Conservation (phyloP, 495 filamentous ascomycete species). For the Neurospora cerealis region DNA sequence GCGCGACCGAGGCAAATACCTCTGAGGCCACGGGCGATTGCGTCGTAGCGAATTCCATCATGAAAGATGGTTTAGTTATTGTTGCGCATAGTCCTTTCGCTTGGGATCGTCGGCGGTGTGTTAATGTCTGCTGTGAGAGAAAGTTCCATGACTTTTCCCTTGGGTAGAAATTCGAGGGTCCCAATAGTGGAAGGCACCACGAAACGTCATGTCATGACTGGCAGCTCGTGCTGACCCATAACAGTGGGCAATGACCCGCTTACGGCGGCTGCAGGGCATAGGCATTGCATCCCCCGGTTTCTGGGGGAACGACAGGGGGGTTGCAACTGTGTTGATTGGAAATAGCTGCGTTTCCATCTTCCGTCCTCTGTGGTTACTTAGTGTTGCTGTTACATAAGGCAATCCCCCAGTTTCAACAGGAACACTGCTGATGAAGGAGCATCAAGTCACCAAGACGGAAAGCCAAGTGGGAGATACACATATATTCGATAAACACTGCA, state of each 20-base stretch:
- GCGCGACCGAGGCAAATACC: conserved; percentile 60
- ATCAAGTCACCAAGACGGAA: background rate
- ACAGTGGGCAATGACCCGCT: background rate
- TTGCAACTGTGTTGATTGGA: background rate
- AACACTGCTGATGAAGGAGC: background rate
- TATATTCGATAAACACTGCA: background rate
- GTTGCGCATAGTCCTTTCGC: background rate
- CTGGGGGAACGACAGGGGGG: background rate
- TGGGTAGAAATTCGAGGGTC: background rate
- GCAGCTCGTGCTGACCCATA: background rate
- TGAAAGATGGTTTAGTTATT: conserved; percentile 3
- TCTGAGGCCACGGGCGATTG: conserved; percentile 20
- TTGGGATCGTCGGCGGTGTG: background rate
- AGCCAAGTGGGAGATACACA: background rate
- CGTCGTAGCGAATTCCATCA: conserved; percentile 9
- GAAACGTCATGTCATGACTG: background rate
- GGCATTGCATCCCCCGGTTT: background rate
- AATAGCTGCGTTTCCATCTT: background rate
- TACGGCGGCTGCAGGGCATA: background rate
- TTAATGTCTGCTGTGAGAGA: background rate
- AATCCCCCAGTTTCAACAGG: background rate
- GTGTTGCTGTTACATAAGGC: background rate
- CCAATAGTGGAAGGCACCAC: background rate
- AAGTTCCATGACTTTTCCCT: background rate
- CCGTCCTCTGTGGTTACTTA: background rate